Evolutionary conservation across 1,284 basidiomycete genomes (phyloP).

Genomic region (Melampsora americana): DNA sequence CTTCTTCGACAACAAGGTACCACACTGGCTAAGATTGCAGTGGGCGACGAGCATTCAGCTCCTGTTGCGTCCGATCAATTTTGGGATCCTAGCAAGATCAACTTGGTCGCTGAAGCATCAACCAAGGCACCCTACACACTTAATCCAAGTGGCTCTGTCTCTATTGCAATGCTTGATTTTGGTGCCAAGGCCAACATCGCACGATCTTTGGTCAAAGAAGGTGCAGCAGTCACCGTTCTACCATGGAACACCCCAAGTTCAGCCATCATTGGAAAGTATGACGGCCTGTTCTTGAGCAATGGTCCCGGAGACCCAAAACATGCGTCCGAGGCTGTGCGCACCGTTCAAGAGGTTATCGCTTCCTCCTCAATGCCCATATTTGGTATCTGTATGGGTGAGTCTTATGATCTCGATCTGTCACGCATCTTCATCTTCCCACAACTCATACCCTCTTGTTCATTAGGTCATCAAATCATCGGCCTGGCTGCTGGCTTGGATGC

Average conservation of each 20-base stretch:
- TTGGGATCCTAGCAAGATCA: constrained; percentile 88
- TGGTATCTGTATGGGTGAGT: constrained; percentile 90
- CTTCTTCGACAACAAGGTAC: constrained; percentile 95
- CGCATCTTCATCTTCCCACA: neutral
- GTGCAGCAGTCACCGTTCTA: constrained; percentile 86
- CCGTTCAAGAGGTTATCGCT: constrained; percentile 72
- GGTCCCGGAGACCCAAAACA: constrained; percentile 91
- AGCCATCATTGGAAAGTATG: constrained; percentile 77
- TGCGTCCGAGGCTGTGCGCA: constrained; percentile 78
- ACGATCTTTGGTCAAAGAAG: constrained; percentile 82
- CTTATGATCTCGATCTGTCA: constrained; percentile 22
- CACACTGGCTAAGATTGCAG: constrained; percentile 83
- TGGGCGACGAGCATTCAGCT: constrained; percentile 70
- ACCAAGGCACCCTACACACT: constrained; percentile 79
- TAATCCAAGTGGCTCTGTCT: constrained; percentile 80
- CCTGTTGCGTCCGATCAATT: constrained; percentile 65
- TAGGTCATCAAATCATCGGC: constrained; percentile 80
- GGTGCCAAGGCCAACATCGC: constrained; percentile 97
- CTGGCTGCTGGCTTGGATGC: constrained; percentile 94
- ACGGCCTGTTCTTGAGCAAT: constrained; percentile 94
- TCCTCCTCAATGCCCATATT: constrained; percentile 94
- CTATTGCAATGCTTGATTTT: constrained; percentile 93
- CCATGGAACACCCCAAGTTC: constrained; percentile 99
- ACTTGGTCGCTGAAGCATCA: constrained; percentile 88
- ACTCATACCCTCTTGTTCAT: neutral